phyloP scores from a whole-genome alignment of 257 asterid genomes.

The Voacanga thouarsii region DNA sequence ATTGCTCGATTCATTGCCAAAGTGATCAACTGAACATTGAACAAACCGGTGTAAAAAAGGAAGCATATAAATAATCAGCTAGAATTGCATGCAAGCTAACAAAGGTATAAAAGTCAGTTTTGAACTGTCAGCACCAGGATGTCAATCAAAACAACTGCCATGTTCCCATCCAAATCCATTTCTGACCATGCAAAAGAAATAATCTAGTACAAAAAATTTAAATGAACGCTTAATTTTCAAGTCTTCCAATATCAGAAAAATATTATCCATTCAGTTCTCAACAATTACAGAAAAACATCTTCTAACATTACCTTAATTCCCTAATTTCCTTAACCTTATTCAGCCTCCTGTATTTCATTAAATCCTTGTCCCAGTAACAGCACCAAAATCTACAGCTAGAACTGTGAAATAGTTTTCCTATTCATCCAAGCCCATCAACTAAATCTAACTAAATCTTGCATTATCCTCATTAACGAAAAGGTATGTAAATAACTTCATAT shows the following conservation, averaged over 20 bases:
- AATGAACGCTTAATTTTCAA: too few species aligned
- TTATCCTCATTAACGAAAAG: neutral
- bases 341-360: neutral
- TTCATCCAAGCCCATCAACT: neutral
- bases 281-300: neutral
- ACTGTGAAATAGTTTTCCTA: neutral
- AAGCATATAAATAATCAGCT: neutral
- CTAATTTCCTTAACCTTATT: neutral
- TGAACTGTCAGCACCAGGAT: neutral
- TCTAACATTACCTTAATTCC: neutral
- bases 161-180: neutral
- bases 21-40: neutral
- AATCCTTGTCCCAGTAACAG: neutral
- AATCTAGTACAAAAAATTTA: neutral
- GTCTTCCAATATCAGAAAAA: neutral
- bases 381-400: neutral
- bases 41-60: neutral
- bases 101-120: neutral
- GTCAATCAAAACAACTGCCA: neutral
- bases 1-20: neutral
- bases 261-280: neutral
- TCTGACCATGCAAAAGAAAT: slow-evolving; percentile 4
- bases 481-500: neutral
- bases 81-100: neutral
- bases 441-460: slow-evolving; percentile 1